phyloP scores from a whole-genome alignment of 2,329 filamentous ascomycete species.

The Tolypocladium paradoxum region DNA sequence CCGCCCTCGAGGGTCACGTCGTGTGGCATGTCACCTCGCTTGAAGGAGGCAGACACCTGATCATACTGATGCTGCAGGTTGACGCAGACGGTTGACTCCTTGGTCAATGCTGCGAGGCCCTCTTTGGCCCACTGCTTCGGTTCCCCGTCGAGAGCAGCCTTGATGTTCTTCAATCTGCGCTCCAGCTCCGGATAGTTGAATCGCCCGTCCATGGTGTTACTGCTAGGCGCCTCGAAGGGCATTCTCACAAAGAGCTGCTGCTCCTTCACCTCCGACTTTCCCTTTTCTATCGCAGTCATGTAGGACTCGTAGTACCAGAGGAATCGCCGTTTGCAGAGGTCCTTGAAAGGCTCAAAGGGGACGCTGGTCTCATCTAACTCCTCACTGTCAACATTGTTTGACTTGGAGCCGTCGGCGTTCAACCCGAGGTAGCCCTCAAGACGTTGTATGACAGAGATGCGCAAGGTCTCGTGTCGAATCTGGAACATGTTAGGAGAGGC shows the following conservation, averaged over 20 bases:
- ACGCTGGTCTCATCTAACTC: constrained; percentile 42
- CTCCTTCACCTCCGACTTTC: constrained; percentile 51
- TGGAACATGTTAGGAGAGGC: constrained; percentile 24
- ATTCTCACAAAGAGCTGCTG: constrained; percentile 61
- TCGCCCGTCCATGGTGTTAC: constrained; percentile 75
- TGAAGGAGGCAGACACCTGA: constrained; percentile 68
- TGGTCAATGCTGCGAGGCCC: constrained; percentile 50
- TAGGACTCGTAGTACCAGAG: constrained; percentile 95
- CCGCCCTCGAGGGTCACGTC: constrained; percentile 65
- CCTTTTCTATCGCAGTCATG: constrained; percentile 56
- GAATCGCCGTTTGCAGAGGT: constrained; percentile 83
- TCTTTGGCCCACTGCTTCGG: constrained; percentile 58
- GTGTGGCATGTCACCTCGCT: constrained; percentile 58
- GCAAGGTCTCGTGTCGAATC: constrained; percentile 84
- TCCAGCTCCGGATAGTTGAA: constrained; percentile 74
- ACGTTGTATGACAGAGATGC: constrained; percentile 76
- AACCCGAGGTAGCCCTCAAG: constrained; percentile 71
- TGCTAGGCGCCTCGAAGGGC: constrained; percentile 65
- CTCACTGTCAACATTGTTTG: constrained; percentile 36
- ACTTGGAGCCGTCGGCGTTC: constrained; percentile 34
- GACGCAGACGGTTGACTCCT: constrained; percentile 65
- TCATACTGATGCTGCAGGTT: constrained; percentile 79
- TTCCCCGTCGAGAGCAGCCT: constrained; percentile 61
- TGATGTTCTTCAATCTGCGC: constrained; percentile 57
- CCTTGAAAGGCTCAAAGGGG: constrained; percentile 77